These are phyloP conservation scores for Phtheirospermum japonicum DNA, from an alignment of 257 asterid species.

Conservation along the genomic window DNA sequence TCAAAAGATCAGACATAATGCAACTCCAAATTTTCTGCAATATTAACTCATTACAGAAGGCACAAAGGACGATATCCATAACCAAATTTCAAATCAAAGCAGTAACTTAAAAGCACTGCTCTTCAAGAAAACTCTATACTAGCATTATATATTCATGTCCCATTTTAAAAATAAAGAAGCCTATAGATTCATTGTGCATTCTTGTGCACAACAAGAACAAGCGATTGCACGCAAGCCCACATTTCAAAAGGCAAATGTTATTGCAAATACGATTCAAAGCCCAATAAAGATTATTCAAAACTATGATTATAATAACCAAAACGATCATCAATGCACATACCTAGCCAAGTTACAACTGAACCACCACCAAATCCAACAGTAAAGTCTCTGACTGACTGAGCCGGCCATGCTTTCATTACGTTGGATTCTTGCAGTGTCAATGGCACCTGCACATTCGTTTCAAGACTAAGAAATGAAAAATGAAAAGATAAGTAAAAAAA, in stretches of 20 bases:
- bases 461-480: background rate
- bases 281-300: background rate
- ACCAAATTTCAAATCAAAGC: background rate
- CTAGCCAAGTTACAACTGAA: slow-evolving; percentile 52
- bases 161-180: no score
- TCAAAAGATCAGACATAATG: background rate
- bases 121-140: slow-evolving; percentile 10
- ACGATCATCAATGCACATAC: slow-evolving; percentile 31
- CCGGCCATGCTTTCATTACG: slow-evolving; percentile 34
- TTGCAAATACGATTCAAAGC: slow-evolving; percentile 7
- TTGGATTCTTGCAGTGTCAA: slow-evolving; percentile 50
- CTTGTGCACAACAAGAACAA: slow-evolving; percentile 10
- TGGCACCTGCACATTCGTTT: slow-evolving; percentile 40
- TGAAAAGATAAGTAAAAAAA: background rate
- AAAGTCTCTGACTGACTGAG: slow-evolving; percentile 37
- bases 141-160: background rate
- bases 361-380: slow-evolving; percentile 41
- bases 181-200: background rate
- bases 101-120: background rate
- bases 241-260: slow-evolving; percentile 7
- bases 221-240: background rate
- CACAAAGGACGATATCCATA: background rate
- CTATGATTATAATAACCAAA: background rate
- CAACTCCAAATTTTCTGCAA: background rate
- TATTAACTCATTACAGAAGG: background rate